Conservation (phyloP, 2,329 filamentous ascomycete species). For the Pezicula neosporulosa region DNA sequence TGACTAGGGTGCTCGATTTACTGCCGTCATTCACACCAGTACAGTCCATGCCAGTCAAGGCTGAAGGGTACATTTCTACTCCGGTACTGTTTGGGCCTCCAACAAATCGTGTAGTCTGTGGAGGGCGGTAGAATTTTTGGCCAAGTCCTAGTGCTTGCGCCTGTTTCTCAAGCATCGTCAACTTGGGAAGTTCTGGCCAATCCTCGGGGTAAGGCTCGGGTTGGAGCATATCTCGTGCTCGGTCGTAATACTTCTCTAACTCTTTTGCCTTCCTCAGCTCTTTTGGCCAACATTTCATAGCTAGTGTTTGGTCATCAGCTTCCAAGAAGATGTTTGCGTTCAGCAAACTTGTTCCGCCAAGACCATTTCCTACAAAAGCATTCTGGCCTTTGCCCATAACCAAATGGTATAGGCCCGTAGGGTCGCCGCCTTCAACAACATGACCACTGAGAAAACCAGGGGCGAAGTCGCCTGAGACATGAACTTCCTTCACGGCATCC, state of each 20-base stretch:
- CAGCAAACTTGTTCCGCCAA: constrained; percentile 63
- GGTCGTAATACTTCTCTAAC: constrained; percentile 53
- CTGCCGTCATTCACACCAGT: constrained; percentile 67
- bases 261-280: constrained; percentile 45
- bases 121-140: constrained; percentile 51
- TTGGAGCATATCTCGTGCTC: constrained; percentile 52
- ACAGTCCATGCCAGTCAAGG: constrained; percentile 57
- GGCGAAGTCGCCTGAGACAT: constrained; percentile 51
- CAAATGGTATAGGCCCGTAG: constrained; percentile 61
- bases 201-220: constrained; percentile 54
- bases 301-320: constrained; percentile 51
- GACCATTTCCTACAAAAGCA: constrained; percentile 41
- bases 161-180: constrained; percentile 54
- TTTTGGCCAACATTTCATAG: constrained; percentile 53
- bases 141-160: constrained; percentile 46
- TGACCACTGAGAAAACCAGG: constrained; percentile 38
- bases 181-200: constrained; percentile 55
- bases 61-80: constrained; percentile 58
- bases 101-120: constrained; percentile 61
- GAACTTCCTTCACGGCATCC: constrained; percentile 48
- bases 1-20: constrained; percentile 63
- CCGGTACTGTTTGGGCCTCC: constrained; percentile 60
- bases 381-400: constrained; percentile 62
- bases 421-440: constrained; percentile 44
- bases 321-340: constrained; percentile 66